Evolutionary conservation across 371 early-diverging fungal species (phyloP), one percentile per base, ranked within the genome.

Genomic region (Syncephalis plumigaleata): DNA sequence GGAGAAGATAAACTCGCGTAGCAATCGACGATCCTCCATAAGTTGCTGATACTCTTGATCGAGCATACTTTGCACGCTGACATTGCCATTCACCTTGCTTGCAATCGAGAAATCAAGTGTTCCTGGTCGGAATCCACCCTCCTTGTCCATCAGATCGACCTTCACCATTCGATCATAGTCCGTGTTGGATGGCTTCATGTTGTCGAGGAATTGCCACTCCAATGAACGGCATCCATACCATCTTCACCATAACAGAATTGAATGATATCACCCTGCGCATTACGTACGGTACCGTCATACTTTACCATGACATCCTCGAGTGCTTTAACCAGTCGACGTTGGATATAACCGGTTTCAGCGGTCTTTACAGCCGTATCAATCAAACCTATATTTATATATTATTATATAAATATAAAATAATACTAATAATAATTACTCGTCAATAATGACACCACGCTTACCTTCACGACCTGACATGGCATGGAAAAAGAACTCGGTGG

Each of bases 401-500:
- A 42, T 9, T 25, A 44, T 20, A 37, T 2, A n/a, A 22, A 43
- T 46, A 15, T 43, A 43, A 37, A 1, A 16, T 11, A 0, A 43
- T 15, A 3, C 15, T 1, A 44, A 9, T 39, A 46, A 1, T n/a
- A 11, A 1, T 18, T 17, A 43, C 25, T 11, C 42, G 25, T 36
- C 45, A 2, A 17, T 18, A 9, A 16, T 24, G 11, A 7, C 16
- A 45, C 9, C 17, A 43, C 43, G 1, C 31, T 23, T 2, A 24
- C 31, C 99, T 77, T 99, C 99, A 70, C 99, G 85, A 59, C 99
- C 99, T 69, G 98, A 98, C 98, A 98, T 98, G 23, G 99, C 98
- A 71, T 99, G 99, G 82, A 98, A 99, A 67, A 91, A 99, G 70
- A 97, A 98, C 68, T 99, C 99, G 40, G 87, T 86, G 7, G 99